Conservation (phyloP, 192 early-diverging fungal species). For the Mortierella claussenii region DNA sequence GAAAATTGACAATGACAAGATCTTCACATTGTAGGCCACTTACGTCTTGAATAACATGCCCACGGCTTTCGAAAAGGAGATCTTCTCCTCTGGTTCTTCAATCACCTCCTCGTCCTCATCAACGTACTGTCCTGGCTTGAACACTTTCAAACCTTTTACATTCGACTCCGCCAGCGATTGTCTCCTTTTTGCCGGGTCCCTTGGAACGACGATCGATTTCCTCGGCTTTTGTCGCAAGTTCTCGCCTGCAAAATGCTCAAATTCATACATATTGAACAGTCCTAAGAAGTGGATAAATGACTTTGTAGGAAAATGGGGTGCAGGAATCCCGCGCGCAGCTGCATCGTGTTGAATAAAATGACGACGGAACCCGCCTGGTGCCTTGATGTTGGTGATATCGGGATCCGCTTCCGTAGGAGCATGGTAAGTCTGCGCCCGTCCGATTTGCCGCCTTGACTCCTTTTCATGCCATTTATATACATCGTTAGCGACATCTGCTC, state of each 20-base stretch:
- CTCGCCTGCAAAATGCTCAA: slow-evolving; percentile 63
- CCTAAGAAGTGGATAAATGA: slow-evolving; percentile 46
- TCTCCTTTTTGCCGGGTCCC: slow-evolving; percentile 34
- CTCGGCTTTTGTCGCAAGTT: slow-evolving; percentile 39
- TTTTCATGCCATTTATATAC: slow-evolving; percentile 55
- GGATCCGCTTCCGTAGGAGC: slow-evolving; percentile 12
- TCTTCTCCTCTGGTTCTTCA: slow-evolving; percentile 38
- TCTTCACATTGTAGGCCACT: background rate
- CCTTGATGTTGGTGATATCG: slow-evolving; percentile 62
- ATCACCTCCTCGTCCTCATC: slow-evolving; percentile 36
- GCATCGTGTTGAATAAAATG: slow-evolving; percentile 79
- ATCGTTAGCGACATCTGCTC: slow-evolving; percentile 50
- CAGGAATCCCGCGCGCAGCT: slow-evolving; percentile 61
- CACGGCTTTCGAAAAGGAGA: slow-evolving; percentile 52
- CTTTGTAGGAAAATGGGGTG: slow-evolving; percentile 55
- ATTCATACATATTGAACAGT: slow-evolving; percentile 42
- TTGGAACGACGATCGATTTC: slow-evolving; percentile 27
- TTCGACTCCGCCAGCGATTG: background rate
- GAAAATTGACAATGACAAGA: no score
- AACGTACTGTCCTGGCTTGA: slow-evolving; percentile 17
- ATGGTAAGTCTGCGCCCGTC: slow-evolving; percentile 46
- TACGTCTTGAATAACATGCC: slow-evolving; percentile 68
- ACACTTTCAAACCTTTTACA: background rate
- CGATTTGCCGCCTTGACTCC: slow-evolving; percentile 13
- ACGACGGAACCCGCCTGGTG: slow-evolving; percentile 87